These are phyloP conservation scores for Talaromyces proteolyticus DNA, from an alignment of 495 filamentous ascomycete species.

Conservation along the genomic window DNA sequence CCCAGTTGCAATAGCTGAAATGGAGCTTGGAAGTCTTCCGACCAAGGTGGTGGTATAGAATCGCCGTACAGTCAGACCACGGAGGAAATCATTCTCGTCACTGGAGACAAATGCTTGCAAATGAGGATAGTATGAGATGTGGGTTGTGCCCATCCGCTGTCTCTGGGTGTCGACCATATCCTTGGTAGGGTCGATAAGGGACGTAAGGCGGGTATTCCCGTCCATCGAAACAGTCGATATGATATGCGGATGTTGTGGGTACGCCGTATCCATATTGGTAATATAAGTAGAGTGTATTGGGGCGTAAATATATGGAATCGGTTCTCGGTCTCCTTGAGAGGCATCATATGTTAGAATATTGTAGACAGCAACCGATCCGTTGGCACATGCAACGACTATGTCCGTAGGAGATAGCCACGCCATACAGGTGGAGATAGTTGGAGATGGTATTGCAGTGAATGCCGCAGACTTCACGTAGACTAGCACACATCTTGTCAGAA, in stretches of 20 bases:
- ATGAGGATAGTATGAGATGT: slow-evolving; percentile 51
- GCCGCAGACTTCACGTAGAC: slow-evolving; percentile 44
- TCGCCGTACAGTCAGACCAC: slow-evolving; percentile 45
- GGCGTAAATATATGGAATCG: slow-evolving; percentile 47
- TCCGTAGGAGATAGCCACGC: slow-evolving; percentile 57
- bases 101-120: slow-evolving; percentile 46
- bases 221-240: slow-evolving; percentile 50
- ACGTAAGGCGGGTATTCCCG: slow-evolving; percentile 53
- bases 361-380: slow-evolving; percentile 55
- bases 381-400: slow-evolving; percentile 57
- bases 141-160: slow-evolving; percentile 39
- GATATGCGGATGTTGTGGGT: slow-evolving; percentile 53
- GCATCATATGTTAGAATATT: slow-evolving; percentile 32
- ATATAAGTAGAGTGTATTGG: slow-evolving; percentile 58
- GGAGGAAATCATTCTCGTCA: slow-evolving; percentile 54
- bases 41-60: slow-evolving; percentile 46
- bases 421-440: slow-evolving; percentile 52
- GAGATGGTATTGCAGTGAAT: slow-evolving; percentile 44
- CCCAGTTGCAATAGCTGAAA: slow-evolving; percentile 35
- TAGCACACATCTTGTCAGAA: slow-evolving; percentile 10
- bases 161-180: slow-evolving; percentile 46
- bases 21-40: slow-evolving; percentile 26
- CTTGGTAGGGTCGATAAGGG: slow-evolving; percentile 41
- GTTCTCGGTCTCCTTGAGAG: slow-evolving; percentile 1
- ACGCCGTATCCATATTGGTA: slow-evolving; percentile 47